phyloP scores from a whole-genome alignment of 257 asterid species.

The Penstemon newberryi region DNA sequence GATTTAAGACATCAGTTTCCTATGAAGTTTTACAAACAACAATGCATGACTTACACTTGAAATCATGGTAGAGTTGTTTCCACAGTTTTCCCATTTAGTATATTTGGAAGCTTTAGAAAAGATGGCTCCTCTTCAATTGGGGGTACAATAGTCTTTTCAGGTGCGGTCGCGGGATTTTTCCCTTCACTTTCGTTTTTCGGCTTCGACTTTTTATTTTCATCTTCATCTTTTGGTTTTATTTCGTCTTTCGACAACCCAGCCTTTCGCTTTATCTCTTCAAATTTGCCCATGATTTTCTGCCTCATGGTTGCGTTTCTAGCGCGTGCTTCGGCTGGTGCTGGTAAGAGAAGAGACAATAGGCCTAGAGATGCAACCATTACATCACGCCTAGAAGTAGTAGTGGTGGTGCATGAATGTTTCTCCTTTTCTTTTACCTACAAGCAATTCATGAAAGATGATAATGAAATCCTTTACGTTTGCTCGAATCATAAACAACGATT shows the following conservation, averaged over 20 bases:
- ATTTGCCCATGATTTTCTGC: slow-evolving; percentile 48
- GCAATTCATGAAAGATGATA: background rate
- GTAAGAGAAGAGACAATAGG: slow-evolving; percentile 35
- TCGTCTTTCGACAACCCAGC: slow-evolving; percentile 38
- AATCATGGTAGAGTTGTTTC: slow-evolving; percentile 38
- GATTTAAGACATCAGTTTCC: background rate
- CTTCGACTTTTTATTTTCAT: slow-evolving; percentile 22
- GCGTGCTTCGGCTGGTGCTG: slow-evolving; percentile 54
- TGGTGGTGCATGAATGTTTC: slow-evolving; percentile 11
- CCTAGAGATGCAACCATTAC: slow-evolving; percentile 49
- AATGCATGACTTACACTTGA: background rate
- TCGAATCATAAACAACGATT: background rate
- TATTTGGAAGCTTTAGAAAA: slow-evolving; percentile 37
- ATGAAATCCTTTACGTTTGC: background rate
- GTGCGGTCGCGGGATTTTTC: slow-evolving; percentile 16
- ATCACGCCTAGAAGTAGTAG: slow-evolving; percentile 45
- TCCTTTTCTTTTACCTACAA: slow-evolving; percentile 42
- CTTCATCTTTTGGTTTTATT: slow-evolving; percentile 34
- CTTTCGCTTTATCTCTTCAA: slow-evolving; percentile 39
- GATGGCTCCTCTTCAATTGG: slow-evolving; percentile 21
- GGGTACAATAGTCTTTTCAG: slow-evolving; percentile 18
- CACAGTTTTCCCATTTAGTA: slow-evolving; percentile 34
- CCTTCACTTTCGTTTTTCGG: slow-evolving; percentile 11
- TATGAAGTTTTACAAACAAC: background rate
- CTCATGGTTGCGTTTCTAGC: slow-evolving; percentile 45